Evolutionary conservation across 2,329 filamentous ascomycete genomes (phyloP).

Genomic region (Pseudocercospora ulei): DNA sequence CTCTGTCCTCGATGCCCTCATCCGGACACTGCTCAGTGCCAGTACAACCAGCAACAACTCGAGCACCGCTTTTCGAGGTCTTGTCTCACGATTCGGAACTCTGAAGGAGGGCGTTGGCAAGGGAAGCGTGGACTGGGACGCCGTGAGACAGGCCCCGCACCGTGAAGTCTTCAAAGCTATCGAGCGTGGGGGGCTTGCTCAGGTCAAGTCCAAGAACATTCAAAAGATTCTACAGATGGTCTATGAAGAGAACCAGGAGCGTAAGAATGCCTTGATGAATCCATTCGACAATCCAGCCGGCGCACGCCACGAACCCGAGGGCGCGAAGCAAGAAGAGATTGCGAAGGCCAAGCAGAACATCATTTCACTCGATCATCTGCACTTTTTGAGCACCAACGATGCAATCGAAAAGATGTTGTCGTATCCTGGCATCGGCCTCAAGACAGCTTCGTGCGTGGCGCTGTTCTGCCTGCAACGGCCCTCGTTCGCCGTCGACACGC

Average conservation of each 20-base stretch:
- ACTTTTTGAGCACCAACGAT: conserved; percentile 47
- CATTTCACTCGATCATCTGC: conserved; percentile 56
- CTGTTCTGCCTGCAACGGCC: conserved; percentile 56
- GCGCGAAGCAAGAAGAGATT: conserved; percentile 50
- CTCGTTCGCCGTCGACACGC: conserved; percentile 56
- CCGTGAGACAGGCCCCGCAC: conserved; percentile 51
- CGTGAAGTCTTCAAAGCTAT: conserved; percentile 60
- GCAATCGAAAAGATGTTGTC: conserved; percentile 50
- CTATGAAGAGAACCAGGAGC: conserved; percentile 56
- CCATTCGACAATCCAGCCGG: conserved; percentile 31
- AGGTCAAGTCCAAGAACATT: conserved; percentile 62
- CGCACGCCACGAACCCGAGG: conserved; percentile 40
- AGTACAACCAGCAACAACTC: conserved; percentile 54
- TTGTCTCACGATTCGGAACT: conserved; percentile 56
- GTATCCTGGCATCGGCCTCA: conserved; percentile 56
- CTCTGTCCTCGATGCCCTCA: conserved; percentile 54
- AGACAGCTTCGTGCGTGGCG: conserved; percentile 55
- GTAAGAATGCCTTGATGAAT: conserved; percentile 44
- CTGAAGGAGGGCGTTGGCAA: conserved; percentile 55
- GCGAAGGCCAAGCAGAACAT: conserved; percentile 49
- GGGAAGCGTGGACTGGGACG: conserved; percentile 66
- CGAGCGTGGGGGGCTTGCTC: conserved; percentile 58
- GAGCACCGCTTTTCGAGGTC: conserved; percentile 54
- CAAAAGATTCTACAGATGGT: conserved; percentile 65
- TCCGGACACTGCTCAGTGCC: conserved; percentile 53